phyloP scores from a whole-genome alignment of 2,329 filamentous ascomycete species.

The Alternaria triticimaculans region DNA sequence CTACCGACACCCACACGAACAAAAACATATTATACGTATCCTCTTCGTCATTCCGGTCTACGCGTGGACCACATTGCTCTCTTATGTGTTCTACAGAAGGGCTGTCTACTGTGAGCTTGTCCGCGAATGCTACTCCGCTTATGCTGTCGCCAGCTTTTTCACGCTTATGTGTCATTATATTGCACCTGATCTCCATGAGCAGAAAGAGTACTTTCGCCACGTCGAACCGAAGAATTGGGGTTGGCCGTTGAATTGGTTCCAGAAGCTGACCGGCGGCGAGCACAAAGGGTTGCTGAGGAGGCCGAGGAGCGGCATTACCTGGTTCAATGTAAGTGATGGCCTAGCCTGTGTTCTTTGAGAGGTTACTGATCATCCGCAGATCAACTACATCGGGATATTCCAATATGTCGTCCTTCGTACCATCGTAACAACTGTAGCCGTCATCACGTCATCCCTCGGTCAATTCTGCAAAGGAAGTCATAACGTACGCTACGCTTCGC shows the following conservation, averaged over 20 bases:
- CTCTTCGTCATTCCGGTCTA: conserved; percentile 89
- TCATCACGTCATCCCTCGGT: conserved; percentile 71
- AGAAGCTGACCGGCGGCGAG: conserved; percentile 73
- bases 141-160: conserved; percentile 88
- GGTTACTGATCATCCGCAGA: conserved; percentile 49
- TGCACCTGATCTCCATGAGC: conserved; percentile 76
- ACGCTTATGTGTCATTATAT: conserved; percentile 81
- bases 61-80: conserved; percentile 74
- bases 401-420: conserved; percentile 86
- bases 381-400: conserved; percentile 81
- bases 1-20: conserved; percentile 66
- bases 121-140: conserved; percentile 87
- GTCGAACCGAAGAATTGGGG: conserved; percentile 76
- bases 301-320: conserved; percentile 82
- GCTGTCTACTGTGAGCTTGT: conserved; percentile 82
- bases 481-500: conserved; percentile 78
- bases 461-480: conserved; percentile 81
- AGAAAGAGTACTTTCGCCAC: conserved; percentile 80
- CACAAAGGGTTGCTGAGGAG: conserved; percentile 71
- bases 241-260: conserved; percentile 73
- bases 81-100: conserved; percentile 75
- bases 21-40: conserved; percentile 80
- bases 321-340: conserved; percentile 73
- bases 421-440: conserved; percentile 78
- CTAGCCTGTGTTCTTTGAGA: background rate